Evolutionary conservation across 352 stramenopile species (phyloP).

Genomic region (Pythium vanterpoolii): DNA sequence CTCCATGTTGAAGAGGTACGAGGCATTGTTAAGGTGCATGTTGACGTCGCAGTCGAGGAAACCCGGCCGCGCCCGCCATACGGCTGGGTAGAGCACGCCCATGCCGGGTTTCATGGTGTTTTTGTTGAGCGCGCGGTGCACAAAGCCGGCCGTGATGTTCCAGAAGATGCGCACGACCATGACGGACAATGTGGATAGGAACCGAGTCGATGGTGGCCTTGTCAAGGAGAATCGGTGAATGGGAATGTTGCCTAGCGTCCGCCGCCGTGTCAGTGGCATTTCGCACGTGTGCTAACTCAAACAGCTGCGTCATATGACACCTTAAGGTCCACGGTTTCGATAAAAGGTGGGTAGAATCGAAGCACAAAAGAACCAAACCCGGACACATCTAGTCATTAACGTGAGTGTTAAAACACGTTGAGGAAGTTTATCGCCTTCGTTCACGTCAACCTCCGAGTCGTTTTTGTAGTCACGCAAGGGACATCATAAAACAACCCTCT

Average conservation of each 20-base stretch:
- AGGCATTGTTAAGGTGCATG: slow-evolving; percentile 85
- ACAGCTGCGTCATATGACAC: too few species aligned
- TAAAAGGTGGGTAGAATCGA: not conserved
- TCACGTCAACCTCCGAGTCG: slow-evolving; percentile 4
- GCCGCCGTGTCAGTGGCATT: too few species aligned
- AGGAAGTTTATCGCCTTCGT: not conserved
- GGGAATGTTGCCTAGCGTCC: too few species aligned
- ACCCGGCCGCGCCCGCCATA: slow-evolving; percentile 63
- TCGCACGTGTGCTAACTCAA: too few species aligned
- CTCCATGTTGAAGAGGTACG: slow-evolving; percentile 82
- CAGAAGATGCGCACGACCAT: slow-evolving; percentile 75
- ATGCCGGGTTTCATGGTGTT: slow-evolving; percentile 42
- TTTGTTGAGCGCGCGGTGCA: slow-evolving; percentile 57
- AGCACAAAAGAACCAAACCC: not conserved
- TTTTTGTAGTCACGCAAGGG: not conserved
- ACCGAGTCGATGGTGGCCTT: too few species aligned
- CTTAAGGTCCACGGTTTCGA: not conserved
- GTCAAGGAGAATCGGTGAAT: not conserved
- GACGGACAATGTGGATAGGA: not conserved
- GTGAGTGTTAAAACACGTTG: not conserved
- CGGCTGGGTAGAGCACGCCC: slow-evolving; percentile 55
- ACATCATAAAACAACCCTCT: not conserved
- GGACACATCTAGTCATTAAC: not conserved
- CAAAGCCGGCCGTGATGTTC: slow-evolving; percentile 58
- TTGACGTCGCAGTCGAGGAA: slow-evolving; percentile 84